phyloP scores from a whole-genome alignment of 2,329 filamentous ascomycete genomes.

The Aspergillus sp. region DNA sequence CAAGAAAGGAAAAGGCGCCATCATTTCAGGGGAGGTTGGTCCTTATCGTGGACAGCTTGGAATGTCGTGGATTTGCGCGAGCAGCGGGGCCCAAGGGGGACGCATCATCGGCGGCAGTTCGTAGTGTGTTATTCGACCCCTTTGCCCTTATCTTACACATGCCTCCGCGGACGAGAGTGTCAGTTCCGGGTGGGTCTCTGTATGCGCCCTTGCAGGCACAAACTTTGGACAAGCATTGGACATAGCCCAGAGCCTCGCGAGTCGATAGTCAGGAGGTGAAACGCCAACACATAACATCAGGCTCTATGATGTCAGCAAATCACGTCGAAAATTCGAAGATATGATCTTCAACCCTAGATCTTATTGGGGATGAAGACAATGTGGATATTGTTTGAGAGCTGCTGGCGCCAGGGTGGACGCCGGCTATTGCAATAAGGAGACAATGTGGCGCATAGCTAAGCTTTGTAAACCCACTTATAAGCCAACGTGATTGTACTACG shows the following conservation, averaged over 20 bases:
- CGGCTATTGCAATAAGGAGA: constrained; percentile 1
- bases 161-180: background rate
- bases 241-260: background rate
- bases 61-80: background rate
- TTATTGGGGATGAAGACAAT: background rate
- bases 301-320: background rate
- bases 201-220: constrained; percentile 6
- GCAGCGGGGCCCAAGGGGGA: background rate
- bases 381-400: background rate
- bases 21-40: background rate
- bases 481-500: background rate
- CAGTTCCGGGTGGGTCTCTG: background rate
- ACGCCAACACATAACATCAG: background rate
- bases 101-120: constrained; percentile 6
- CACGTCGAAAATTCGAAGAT: background rate
- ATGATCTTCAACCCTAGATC: background rate
- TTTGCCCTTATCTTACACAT: constrained; percentile 3
- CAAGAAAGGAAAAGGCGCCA: background rate
- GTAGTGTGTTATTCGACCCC: constrained; percentile 5
- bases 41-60: background rate
- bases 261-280: background rate
- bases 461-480: background rate
- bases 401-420: background rate
- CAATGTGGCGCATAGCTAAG: constrained; percentile 3
- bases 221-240: background rate